Base-by-base conservation (phyloP, 176 grass and related monocot species). In the Zea luxurians region DNA sequence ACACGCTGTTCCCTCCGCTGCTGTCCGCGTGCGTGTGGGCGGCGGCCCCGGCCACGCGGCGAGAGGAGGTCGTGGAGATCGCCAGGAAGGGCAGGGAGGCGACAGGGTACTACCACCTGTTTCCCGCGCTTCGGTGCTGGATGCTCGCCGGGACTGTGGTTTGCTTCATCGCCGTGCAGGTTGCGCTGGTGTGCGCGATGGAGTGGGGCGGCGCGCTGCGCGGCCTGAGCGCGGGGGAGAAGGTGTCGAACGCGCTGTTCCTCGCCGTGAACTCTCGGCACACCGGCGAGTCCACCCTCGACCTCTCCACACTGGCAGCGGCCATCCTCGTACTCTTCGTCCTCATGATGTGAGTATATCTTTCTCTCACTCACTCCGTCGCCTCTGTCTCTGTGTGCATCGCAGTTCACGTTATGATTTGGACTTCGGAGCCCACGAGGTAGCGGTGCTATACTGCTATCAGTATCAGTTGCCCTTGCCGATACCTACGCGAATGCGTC, bases 291-390 rank as follows among this genome's bases (percentile, higher is more conserved):
- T 61, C 86, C 10, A 81, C 78, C 64, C 17, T 88, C 16, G 79
- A 94, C 54, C 13, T 94, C 36, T 84, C 88, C 48, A 82, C 61
- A 3, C 34, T 94, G 10, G 70, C 81, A 10, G 48, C 88, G 71
- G 86, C 92, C 48, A 86, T 94, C 71, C 44, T 89, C 86, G 92
- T 94, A 18, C 85, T 86, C 85, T 84, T 86, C 71, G 77, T 84
- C 27, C 36, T 94, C 62, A 89, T 94, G 78, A 94, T 94, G 88
- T 94, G 62, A 94, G 91, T 84, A 7, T 40, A 7, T 38, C 35
- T 50, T 70, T 75, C 37, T 58, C 7, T 27, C 27, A 27, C 27
- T n/a, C n/a, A n/a, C n/a, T n/a, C n/a, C 27, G 27, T 27, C 27
- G 27, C 27, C 27, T 27, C 27, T 27, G 27, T 27, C 27, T 27